Conservation (phyloP, 768 basidiomycete genomes). For the Phanerochaete sordida region DNA sequence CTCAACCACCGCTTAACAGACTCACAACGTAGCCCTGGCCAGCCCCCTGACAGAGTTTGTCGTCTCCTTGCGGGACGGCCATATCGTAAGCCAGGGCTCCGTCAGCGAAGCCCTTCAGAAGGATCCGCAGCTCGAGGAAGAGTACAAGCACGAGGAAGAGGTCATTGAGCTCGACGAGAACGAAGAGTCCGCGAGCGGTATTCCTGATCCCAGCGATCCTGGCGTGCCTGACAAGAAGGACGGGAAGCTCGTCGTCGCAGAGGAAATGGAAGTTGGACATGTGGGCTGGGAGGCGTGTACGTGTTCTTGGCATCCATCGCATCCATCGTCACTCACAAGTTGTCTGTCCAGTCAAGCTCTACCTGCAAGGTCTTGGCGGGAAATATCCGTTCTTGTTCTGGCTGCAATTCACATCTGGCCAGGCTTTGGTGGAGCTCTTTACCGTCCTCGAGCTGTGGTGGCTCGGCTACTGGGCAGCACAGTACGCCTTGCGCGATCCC, state of each 20-base stretch:
- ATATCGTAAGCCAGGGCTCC: constrained; percentile 47
- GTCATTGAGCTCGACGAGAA: constrained; percentile 20
- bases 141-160: constrained; percentile 21
- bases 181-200: neutral
- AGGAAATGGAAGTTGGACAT: constrained; percentile 60
- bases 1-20: constrained; percentile 34
- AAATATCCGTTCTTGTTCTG: constrained; percentile 28
- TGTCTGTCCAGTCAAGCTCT: constrained; percentile 25
- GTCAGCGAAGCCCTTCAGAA: constrained; percentile 37
- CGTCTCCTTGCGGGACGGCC: constrained; percentile 56
- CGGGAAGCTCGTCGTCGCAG: constrained; percentile 60
- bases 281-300: constrained; percentile 44
- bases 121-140: constrained; percentile 26
- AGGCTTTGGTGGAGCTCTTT: constrained; percentile 18
- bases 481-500: constrained; percentile 16
- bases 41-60: constrained; percentile 53
- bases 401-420: constrained; percentile 17
- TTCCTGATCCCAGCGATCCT: neutral
- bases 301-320: constrained; percentile 3
- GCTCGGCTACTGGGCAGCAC: constrained; percentile 31
- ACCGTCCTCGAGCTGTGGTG: constrained; percentile 36
- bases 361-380: constrained; percentile 22
- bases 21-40: constrained; percentile 51
- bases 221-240: constrained; percentile 24
- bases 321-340: neutral